Base-by-base conservation (phyloP, 345 rosid species). In the Rhodomyrtus tomentosa region DNA sequence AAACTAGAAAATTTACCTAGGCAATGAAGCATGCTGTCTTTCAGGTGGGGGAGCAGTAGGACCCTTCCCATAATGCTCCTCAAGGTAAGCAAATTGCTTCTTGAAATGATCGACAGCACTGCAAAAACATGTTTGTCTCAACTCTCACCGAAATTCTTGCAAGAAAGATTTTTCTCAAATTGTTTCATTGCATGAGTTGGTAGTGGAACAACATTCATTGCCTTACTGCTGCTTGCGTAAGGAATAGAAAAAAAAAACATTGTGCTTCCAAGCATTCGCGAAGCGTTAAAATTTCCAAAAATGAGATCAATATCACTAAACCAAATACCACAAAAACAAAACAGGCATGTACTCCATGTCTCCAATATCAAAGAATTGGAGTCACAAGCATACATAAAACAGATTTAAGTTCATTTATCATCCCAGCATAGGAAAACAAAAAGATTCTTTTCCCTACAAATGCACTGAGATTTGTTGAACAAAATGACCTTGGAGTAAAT, bases 101-200 rank as follows among this genome's bases (percentile, higher is more conserved):
- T 96, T 95, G 86, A 96, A 96, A 92, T 96, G 98, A 79, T 96
- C 99, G 81, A 95, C 99, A 6, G 99, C 99, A 90, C 99, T 96
- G 93, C 92, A 90, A 59, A 58, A 38, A 72, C 81, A 83, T 80
- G 82, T 6, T 22, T 13, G 49, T 36, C 18, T 72, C 68, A 53
- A 32, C 50, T 16, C 13, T 48, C n/a, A 7, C 7, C 20, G 49
- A 40, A 42, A 84, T 76, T 22, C 42, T 36, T 8, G 73, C 45
- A 24, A 36, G 25, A 48, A 58, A 20, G 7, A 21, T 0, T 7
- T 7, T 36, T 18, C 25, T 24, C 59, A 12, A 53, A 68, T 29
- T 49, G 42, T 54, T 83, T 83, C 0, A n/a, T 50, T 81, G 83
- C 83, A 81, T 50, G 42, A 50, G 29, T 49, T 27, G 40, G 56